Base-by-base conservation (phyloP, 1,284 basidiomycete species). In the Puccinia novopanici region DNA sequence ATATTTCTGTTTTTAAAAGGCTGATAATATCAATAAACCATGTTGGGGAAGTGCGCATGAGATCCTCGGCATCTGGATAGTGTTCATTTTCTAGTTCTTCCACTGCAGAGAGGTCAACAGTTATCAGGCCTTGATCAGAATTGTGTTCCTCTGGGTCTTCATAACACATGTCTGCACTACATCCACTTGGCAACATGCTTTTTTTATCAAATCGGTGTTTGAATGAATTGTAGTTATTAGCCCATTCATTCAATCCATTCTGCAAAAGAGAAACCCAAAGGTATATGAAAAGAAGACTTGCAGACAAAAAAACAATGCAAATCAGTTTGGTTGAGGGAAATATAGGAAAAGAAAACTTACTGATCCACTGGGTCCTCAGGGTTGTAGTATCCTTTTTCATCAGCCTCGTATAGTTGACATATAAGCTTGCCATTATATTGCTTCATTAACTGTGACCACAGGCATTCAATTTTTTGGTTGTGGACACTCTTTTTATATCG, bases 401-500 rank as follows among this genome's bases (percentile, higher is more conserved):
- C 57, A 13, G 72, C 72, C 24, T 55, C 24, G 40, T 50, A 40
- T n/a, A 74, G 40, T 34, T 45, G 42, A 19, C 40, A 8, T 4
- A 42, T 57, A 24, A 57, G 52, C 9, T 34, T 13, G 17, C 59
- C 17, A 37, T 61, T 61, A 17, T 61, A 54, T 55, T 73, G 8
- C n/a, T 22, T 13, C 71, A 54, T 73, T 27, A 73, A 34, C 27
- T 73, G 72, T 22, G 22, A 54, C 72, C 52, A n/a, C n/a, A n/a
- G n/a, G n/a, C n/a, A n/a, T n/a, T n/a, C n/a, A n/a, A n/a, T n/a
- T n/a, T n/a, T n/a, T 40, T 74, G 72, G n/a, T 74, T 57, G 37
- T 74, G 72, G n/a, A 40, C 34, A 2, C 30, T 57, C 59, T 37
- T 74, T 30, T 52, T 74, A n/a, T 40, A 74, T 74, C n/a, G 30